phyloP scores from a whole-genome alignment of 1,284 basidiomycete genomes.

The Ustilago trichophora region DNA sequence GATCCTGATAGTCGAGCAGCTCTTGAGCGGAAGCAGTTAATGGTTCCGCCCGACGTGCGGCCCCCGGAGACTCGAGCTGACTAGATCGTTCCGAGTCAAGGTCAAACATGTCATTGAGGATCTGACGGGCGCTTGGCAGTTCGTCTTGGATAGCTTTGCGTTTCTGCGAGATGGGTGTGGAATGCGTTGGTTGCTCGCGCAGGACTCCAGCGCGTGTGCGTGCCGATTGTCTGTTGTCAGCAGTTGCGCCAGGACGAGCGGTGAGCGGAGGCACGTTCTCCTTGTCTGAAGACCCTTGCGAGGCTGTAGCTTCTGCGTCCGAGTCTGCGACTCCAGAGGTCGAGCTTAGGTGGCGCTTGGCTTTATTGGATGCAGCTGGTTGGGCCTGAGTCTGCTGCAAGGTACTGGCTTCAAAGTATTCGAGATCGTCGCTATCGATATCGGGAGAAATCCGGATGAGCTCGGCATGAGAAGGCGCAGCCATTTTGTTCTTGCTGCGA shows the following conservation, averaged over 20 bases:
- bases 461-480: slow-evolving; percentile 5
- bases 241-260: neutral
- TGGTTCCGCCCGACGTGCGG: slow-evolving; percentile 15
- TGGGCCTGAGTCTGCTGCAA: neutral
- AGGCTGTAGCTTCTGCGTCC: neutral
- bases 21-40: slow-evolving; percentile 9
- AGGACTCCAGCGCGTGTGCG: slow-evolving; percentile 12
- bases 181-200: slow-evolving; percentile 18
- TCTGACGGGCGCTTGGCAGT: no score
- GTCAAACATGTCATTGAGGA: slow-evolving; percentile 19
- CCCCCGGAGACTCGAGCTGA: slow-evolving; percentile 20
- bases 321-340: neutral
- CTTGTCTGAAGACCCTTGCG: slow-evolving; percentile 36
- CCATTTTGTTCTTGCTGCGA: neutral
- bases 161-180: slow-evolving; percentile 16
- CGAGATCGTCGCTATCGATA: slow-evolving; percentile 30
- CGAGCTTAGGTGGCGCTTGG: neutral
- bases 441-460: slow-evolving; percentile 18
- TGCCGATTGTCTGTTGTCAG: neutral
- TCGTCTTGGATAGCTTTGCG: neutral
- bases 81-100: slow-evolving; percentile 9
- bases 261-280: slow-evolving; percentile 32
- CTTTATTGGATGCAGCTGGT: neutral
- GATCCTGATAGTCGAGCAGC: slow-evolving; percentile 25
- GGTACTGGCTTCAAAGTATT: slow-evolving; percentile 22